These are phyloP conservation scores for Apiosordaria backusii DNA, from an alignment of 495 filamentous ascomycete species.

Conservation along the genomic window DNA sequence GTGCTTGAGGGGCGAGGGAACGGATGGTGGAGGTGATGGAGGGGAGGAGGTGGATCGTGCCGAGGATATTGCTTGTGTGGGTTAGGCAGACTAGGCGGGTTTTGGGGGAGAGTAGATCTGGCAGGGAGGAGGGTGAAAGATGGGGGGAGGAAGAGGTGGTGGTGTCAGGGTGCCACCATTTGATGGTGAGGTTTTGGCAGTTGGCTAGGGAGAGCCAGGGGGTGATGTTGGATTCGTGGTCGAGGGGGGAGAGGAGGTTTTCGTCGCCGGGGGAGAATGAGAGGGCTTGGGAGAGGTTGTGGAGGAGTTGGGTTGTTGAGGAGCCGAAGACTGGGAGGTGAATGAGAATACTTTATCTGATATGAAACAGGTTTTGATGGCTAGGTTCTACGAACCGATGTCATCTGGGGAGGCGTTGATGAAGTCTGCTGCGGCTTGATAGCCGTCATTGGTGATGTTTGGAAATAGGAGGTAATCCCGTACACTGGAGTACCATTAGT, in stretches of 20 bases:
- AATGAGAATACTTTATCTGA: not conserved
- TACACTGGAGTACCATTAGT: conserved; percentile 46
- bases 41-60: conserved; percentile 61
- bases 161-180: conserved; percentile 59
- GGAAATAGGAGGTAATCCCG: conserved; percentile 61
- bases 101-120: conserved; percentile 51
- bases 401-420: conserved; percentile 62
- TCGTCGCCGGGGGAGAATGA: conserved; percentile 58
- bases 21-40: conserved; percentile 54
- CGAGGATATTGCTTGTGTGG: conserved; percentile 67
- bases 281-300: conserved; percentile 63
- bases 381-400: conserved; percentile 43
- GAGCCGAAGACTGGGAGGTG: conserved; percentile 53
- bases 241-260: conserved; percentile 61
- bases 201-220: conserved; percentile 63
- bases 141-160: conserved; percentile 27
- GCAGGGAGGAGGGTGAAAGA: conserved; percentile 51
- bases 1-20: conserved; percentile 35
- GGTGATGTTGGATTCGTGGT: conserved; percentile 70
- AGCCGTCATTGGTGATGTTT: conserved; percentile 50
- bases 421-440: conserved; percentile 60
- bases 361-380: not conserved
- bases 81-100: conserved; percentile 67
- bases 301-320: conserved; percentile 69
- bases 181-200: conserved; percentile 53